Conservation (phyloP, 257 asterid species). For the Petunia axillaris region DNA sequence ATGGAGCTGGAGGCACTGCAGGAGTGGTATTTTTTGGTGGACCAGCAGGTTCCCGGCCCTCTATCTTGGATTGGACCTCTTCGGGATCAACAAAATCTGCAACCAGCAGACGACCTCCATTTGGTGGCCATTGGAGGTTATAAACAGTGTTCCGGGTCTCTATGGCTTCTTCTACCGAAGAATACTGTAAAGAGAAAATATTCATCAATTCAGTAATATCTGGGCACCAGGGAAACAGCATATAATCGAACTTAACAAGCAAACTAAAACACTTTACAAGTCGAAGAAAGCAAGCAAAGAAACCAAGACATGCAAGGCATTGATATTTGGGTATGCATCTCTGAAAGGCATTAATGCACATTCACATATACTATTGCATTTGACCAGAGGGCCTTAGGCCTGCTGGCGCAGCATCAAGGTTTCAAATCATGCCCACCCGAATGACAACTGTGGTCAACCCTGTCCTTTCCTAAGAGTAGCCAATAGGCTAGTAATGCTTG, state of each 20-base stretch:
- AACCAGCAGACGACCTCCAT: slow-evolving; percentile 41
- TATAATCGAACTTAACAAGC: background rate
- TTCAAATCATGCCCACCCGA: background rate
- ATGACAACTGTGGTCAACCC: no score
- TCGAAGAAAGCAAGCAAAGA: background rate
- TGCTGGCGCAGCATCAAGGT: background rate
- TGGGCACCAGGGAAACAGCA: background rate
- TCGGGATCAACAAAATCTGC: slow-evolving; percentile 47
- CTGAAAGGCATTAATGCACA: background rate
- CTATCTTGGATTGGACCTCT: slow-evolving; percentile 35
- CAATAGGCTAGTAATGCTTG: no score
- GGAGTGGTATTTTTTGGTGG: slow-evolving; percentile 14
- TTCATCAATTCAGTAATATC: slow-evolving; percentile 6
- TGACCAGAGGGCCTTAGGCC: no score
- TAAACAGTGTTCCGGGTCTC: slow-evolving; percentile 42
- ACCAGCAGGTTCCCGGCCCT: slow-evolving; percentile 25
- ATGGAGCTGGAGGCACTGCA: background rate
- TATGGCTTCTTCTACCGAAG: slow-evolving; percentile 42
- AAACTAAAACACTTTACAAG: background rate
- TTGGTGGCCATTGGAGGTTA: slow-evolving; percentile 46
- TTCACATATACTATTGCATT: no score
- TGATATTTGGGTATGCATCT: background rate
- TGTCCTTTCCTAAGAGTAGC: no score
- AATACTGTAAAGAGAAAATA: slow-evolving; percentile 31
- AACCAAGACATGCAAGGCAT: slow-evolving; percentile 10